phyloP scores from a whole-genome alignment of 768 basidiomycete genomes.

The Porphyrellus cyaneotinctus region DNA sequence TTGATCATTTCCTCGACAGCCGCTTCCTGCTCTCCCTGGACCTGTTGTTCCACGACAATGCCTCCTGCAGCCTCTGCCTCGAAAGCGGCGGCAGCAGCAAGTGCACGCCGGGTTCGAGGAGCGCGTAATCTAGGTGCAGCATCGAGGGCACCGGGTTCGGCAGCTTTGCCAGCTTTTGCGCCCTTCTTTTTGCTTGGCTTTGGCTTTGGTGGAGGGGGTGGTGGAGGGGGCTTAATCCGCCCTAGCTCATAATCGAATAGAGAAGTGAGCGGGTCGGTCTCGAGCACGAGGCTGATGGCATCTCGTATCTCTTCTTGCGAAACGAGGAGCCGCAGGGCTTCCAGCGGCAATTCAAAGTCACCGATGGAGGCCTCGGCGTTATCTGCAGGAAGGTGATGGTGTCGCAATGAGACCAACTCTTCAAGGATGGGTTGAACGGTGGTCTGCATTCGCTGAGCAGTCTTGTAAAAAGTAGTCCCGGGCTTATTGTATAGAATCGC shows the following conservation, averaged over 20 bases:
- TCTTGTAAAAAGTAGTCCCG: constrained; percentile 65
- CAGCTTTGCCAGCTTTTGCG: constrained; percentile 17
- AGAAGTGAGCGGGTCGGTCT: constrained; percentile 56
- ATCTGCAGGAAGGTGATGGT: constrained; percentile 12
- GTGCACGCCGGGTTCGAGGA: constrained; percentile 45
- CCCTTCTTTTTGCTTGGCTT: constrained; percentile 42
- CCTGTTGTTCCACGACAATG: constrained; percentile 12
- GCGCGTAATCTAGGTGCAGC: constrained; percentile 43
- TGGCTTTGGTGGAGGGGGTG: constrained; percentile 46
- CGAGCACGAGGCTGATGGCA: constrained; percentile 51
- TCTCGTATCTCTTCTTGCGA: constrained; percentile 51
- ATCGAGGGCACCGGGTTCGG: constrained; percentile 32
- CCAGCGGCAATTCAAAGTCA: constrained; percentile 69
- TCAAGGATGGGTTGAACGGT: constrained; percentile 35
- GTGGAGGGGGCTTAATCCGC: constrained; percentile 55
- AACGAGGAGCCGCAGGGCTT: constrained; percentile 52
- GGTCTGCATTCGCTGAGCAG: constrained; percentile 60
- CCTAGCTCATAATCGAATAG: constrained; percentile 69
- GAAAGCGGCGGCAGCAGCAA: constrained; percentile 41
- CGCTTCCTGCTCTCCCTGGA: constrained; percentile 1
- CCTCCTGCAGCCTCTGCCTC: constrained; percentile 36
- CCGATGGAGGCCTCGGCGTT: constrained; percentile 40
- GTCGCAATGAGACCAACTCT: constrained; percentile 20
- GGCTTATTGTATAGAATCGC: constrained; percentile 82
- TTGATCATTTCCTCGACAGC: constrained; percentile 18